These are phyloP conservation scores for Hymenoscyphus infarciens DNA, from an alignment of 2,329 filamentous ascomycete species.

Conservation along the genomic window DNA sequence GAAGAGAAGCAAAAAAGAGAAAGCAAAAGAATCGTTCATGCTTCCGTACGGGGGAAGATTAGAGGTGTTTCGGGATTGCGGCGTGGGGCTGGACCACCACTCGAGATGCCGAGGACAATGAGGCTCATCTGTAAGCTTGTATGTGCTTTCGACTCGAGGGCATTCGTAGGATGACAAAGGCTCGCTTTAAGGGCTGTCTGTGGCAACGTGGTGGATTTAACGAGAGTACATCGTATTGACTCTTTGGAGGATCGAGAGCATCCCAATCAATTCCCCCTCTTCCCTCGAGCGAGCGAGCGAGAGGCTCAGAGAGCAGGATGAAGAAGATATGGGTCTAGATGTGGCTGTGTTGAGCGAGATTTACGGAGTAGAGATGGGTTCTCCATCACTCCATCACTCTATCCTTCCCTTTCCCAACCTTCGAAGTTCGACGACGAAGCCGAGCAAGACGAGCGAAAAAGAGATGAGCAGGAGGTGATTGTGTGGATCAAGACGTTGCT, in stretches of 20 bases:
- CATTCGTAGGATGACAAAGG: background rate
- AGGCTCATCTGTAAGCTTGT: background rate
- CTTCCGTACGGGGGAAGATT: conserved; percentile 4
- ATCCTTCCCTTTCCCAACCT: background rate
- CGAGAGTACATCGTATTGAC: background rate
- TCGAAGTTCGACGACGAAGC: background rate
- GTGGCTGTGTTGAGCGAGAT: background rate
- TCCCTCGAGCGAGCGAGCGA: too few species aligned
- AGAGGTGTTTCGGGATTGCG: conserved; percentile 3
- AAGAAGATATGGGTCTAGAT: background rate
- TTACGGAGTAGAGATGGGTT: too few species aligned
- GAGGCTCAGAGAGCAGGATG: background rate
- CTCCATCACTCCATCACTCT: too few species aligned
- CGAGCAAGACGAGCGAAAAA: background rate
- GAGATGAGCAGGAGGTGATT: background rate
- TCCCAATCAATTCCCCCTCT: background rate
- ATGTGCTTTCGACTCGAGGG: background rate
- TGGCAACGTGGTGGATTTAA: background rate
- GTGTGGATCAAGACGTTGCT: background rate
- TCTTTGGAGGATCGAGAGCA: background rate
- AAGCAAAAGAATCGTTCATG: background rate
- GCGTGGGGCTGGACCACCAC: background rate
- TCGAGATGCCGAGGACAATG: background rate
- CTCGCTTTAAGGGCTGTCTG: background rate
- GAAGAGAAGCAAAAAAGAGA: background rate